Evolutionary conservation across 768 basidiomycete genomes (phyloP).

Genomic region (Amanita polypyramis): DNA sequence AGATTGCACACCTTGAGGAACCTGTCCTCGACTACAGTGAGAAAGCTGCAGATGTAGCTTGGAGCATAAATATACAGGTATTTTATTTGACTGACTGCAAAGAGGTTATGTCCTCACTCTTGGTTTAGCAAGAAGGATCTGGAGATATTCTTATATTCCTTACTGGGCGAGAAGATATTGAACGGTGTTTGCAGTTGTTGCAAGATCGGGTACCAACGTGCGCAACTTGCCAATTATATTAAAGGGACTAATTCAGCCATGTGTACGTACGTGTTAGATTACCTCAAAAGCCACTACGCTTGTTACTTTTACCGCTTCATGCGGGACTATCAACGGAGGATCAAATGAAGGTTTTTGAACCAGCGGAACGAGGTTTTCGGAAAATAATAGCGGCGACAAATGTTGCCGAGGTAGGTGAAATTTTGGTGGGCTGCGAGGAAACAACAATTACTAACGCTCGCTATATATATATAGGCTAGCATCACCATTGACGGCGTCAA

Average conservation of each 20-base stretch:
- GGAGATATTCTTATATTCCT: slow-evolving; percentile 94
- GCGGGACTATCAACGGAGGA: slow-evolving; percentile 84
- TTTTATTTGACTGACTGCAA: slow-evolving; percentile 7
- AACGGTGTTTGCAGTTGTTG: slow-evolving; percentile 72
- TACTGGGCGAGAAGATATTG: slow-evolving; percentile 95
- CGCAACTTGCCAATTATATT: slow-evolving; percentile 4
- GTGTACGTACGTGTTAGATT: slow-evolving; percentile 25
- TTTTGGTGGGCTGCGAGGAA: background rate
- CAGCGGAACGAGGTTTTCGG: slow-evolving; percentile 60
- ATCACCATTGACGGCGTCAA: slow-evolving; percentile 95
- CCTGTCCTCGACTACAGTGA: slow-evolving; percentile 73
- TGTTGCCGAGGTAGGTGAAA: slow-evolving; percentile 69
- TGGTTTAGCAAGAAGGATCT: slow-evolving; percentile 46
- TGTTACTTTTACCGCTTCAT: slow-evolving; percentile 72
- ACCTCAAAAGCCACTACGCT: slow-evolving; percentile 40
- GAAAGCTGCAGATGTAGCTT: slow-evolving; percentile 73
- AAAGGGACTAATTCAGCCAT: slow-evolving; percentile 3
- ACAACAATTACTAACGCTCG: background rate
- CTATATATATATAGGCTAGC: slow-evolving; percentile 80
- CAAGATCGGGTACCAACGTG: slow-evolving; percentile 71
- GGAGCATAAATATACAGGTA: slow-evolving; percentile 77
- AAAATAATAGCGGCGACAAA: slow-evolving; percentile 94
- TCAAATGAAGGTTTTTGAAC: slow-evolving; percentile 78
- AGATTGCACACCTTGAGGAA: slow-evolving; percentile 78
- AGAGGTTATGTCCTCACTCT: slow-evolving; percentile 5